Conservation (phyloP, 2,329 filamentous ascomycete species). For the Ceratocystis harringtonii region DNA sequence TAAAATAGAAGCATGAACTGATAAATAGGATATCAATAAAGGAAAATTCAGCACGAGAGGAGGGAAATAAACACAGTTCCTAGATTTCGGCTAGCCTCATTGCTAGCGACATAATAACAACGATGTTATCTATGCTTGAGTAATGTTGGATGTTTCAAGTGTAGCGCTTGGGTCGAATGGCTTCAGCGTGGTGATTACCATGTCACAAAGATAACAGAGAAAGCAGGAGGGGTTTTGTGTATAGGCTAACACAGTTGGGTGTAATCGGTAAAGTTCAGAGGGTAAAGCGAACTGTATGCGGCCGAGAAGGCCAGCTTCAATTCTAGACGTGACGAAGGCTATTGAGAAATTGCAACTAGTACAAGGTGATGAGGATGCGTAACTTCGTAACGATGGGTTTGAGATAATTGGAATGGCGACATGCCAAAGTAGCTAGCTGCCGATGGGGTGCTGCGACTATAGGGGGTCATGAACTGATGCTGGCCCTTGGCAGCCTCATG, state of each 20-base stretch:
- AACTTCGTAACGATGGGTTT: not conserved
- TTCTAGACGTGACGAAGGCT: too few species aligned
- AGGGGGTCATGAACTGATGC: not conserved
- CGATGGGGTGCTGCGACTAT: not conserved
- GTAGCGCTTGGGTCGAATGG: not conserved
- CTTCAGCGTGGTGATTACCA: not conserved
- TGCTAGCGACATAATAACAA: too few species aligned
- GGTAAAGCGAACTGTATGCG: not conserved
- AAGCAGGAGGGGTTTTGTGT: not conserved
- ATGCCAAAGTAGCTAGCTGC: not conserved
- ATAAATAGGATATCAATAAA: not conserved
- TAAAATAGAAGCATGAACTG: slow-evolving; percentile 18
- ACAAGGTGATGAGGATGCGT: not conserved
- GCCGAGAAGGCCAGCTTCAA: not conserved
- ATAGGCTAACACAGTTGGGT: not conserved
- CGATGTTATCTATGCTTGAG: not conserved
- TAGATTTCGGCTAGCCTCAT: too few species aligned
- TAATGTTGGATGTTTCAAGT: not conserved
- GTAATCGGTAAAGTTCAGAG: not conserved
- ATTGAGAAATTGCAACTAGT: not conserved
- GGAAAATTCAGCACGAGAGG: not conserved
- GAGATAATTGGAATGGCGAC: not conserved
- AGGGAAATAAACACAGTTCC: not conserved
- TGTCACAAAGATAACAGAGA: not conserved
- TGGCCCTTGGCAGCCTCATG: not conserved